Conservation (phyloP, 306 rosid species). For the Hippophae tibetana region DNA sequence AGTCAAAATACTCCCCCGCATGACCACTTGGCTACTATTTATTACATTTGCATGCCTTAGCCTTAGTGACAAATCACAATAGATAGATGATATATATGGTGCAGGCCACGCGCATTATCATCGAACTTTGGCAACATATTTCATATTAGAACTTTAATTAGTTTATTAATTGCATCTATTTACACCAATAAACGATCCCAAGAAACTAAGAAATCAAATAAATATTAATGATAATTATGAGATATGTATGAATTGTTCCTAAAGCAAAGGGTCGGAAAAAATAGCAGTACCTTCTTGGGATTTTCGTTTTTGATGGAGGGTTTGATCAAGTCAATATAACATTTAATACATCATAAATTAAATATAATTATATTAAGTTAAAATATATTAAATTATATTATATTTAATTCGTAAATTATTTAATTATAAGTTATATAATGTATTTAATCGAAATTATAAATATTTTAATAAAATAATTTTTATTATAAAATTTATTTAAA, state of each 20-base stretch:
- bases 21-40: no score
- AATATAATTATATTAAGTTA: no score
- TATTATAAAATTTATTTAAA: no score
- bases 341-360: no score
- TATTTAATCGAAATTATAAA: no score
- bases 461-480: no score
- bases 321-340: slow-evolving; percentile 21
- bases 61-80: background rate
- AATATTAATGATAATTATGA: slow-evolving; percentile 10
- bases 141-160: slow-evolving; percentile 11
- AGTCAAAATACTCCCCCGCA: no score
- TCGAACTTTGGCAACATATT: slow-evolving; percentile 6
- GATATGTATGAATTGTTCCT: slow-evolving; percentile 45
- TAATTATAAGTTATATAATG: no score
- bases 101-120: slow-evolving; percentile 34
- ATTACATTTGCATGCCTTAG: no score
- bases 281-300: slow-evolving; percentile 62
- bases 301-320: slow-evolving; percentile 45
- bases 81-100: background rate
- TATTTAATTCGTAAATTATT: no score
- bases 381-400: no score
- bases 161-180: slow-evolving; percentile 22
- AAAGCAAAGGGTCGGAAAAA: slow-evolving; percentile 62
- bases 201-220: slow-evolving; percentile 24
- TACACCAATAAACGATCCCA: slow-evolving; percentile 54